Conservation (phyloP, 2,329 filamentous ascomycete genomes). For the Aspergillus brasiliensis region DNA sequence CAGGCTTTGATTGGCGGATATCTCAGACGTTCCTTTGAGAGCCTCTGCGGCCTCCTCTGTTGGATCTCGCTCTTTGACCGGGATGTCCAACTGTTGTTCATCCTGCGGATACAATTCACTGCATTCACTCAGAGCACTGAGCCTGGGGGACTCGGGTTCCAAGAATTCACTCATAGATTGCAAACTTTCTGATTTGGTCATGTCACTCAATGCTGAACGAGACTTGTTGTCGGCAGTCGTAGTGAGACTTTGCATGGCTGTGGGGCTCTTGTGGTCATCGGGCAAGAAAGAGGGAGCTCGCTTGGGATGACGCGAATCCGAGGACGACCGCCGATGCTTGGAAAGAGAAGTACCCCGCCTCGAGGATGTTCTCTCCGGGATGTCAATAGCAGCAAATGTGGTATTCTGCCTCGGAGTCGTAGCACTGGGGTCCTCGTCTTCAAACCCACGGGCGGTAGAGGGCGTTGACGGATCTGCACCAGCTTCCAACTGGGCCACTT, state of each 20-base stretch:
- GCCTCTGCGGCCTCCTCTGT: conserved; percentile 21
- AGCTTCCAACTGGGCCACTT: conserved; percentile 37
- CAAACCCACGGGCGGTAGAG: conserved; percentile 29
- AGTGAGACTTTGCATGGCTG: conserved; percentile 44
- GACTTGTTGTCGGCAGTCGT: conserved; percentile 32
- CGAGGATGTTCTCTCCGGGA: conserved; percentile 45
- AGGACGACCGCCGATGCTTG: conserved; percentile 22
- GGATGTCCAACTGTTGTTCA: conserved; percentile 30
- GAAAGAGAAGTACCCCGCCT: conserved; percentile 27
- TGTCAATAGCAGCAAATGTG: conserved; percentile 27
- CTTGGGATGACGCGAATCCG: conserved; percentile 30
- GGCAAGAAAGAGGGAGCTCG: conserved; percentile 45
- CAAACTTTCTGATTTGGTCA: conserved; percentile 40
- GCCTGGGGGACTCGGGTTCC: conserved; percentile 42
- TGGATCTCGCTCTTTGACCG: conserved; percentile 25
- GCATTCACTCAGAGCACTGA: conserved; percentile 49
- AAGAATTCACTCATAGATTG: conserved; percentile 37
- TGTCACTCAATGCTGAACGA: conserved; percentile 27
- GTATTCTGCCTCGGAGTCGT: conserved; percentile 32
- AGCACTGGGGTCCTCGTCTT: conserved; percentile 28
- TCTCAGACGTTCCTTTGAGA: conserved; percentile 17
- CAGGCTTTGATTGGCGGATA: conserved; percentile 24
- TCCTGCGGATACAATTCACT: conserved; percentile 43
- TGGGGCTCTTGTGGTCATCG: conserved; percentile 39
- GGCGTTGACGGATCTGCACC: conserved; percentile 23